Conservation (phyloP, 768 basidiomycete species). For the Terana coerulea region DNA sequence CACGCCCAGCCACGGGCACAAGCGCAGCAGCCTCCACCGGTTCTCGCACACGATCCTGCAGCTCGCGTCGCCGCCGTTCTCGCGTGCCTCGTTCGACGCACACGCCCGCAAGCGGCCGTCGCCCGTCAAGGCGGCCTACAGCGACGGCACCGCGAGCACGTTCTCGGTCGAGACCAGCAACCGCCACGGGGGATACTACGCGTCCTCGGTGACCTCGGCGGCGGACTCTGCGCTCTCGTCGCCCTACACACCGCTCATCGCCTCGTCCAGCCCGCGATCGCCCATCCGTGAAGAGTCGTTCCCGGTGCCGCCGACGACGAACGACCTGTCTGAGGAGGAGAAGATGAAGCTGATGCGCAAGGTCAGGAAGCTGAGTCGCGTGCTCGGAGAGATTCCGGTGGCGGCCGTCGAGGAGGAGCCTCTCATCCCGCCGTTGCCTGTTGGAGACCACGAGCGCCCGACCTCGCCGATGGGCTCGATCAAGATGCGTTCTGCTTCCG, state of each 20-base stretch:
- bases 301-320: slow-evolving; percentile 26
- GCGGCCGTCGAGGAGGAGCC: slow-evolving; percentile 9
- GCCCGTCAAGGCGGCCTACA: neutral
- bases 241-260: slow-evolving; percentile 1
- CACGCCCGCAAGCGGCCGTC: neutral
- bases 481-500: neutral
- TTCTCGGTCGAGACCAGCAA: neutral
- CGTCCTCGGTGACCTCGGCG: slow-evolving; percentile 7
- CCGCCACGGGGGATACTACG: neutral
- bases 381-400: slow-evolving; percentile 36
- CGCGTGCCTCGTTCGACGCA: slow-evolving; percentile 10
- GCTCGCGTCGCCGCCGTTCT: slow-evolving; percentile 17
- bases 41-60: slow-evolving; percentile 23
- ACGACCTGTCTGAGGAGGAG: slow-evolving; percentile 31
- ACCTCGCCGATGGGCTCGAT: neutral
- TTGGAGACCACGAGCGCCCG: neutral
- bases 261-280: slow-evolving; percentile 2
- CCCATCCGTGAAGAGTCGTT: slow-evolving; percentile 1
- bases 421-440: too few species aligned
- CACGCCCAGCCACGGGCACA: slow-evolving; percentile 7
- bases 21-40: slow-evolving; percentile 17
- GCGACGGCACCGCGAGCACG: slow-evolving; percentile 1
- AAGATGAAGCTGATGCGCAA: slow-evolving; percentile 39
- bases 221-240: slow-evolving; percentile 9
- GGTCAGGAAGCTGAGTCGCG: slow-evolving; percentile 39